Evolutionary conservation across 2,329 filamentous ascomycete genomes (phyloP), one percentile per base, ranked within the genome.

Genomic region (Ophiostoma angusticollis): DNA sequence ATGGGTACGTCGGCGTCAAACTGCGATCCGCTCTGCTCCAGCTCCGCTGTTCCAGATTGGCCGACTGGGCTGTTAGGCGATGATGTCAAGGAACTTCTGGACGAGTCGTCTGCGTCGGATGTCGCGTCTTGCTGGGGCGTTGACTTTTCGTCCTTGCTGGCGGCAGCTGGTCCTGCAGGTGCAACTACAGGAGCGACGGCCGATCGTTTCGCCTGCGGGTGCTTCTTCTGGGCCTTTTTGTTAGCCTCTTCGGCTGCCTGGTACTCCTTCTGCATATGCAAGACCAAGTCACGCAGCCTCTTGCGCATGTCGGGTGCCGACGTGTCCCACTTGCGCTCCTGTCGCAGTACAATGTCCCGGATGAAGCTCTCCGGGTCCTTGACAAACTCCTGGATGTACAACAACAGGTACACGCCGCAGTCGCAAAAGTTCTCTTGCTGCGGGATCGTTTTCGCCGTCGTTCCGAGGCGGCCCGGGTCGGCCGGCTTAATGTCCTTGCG

Each of bases 351-450:
- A 14, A 93, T 61, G 44, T 72, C 78, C 16, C 61, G 61, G 13
- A 83, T 66, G 47, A 93, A 91, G 0, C 54, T 57, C 45, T 84
- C 74, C 0, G 89, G 89, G 43, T 84, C 62, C 37, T 74, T 67
- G 13, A 93, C 68, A 46, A 98, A 94, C 46, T 82, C 77, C 47
- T 85, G 73, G 38, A 93, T 67, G 52, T 96, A 98, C 3, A 79
- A 81, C 4, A 95, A 63, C 3, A 96, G 63, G 50, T 82, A 98
- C 0, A 95, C 63, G 8, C 91, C 91, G 52, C 91, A 98, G 54
- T 98, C 91, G 45, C 74, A 87, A 49, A 71, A 82, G 53, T 98
- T 96, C 35, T 74, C 61, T 56, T 98, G 91, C 44, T 72, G 62
- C 0, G 91, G 89, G 12, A 95, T 79, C 7, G 70, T 67, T 43